Conservation (phyloP, 306 rosid genomes). For the Medicago ruthenica region DNA sequence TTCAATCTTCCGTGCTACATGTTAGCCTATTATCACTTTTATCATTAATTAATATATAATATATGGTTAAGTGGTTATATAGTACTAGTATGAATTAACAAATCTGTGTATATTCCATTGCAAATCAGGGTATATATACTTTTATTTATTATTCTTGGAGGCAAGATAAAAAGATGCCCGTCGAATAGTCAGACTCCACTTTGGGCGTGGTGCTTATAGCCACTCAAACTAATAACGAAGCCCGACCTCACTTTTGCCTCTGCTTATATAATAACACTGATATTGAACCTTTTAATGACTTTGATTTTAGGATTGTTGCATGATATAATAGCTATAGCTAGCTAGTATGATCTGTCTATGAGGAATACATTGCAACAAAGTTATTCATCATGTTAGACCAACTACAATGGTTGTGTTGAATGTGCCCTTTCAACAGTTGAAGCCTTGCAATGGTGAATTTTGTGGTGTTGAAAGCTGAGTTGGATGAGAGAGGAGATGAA, state of each 20-base stretch:
- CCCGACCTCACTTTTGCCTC: slow-evolving; percentile 28
- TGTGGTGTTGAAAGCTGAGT: no score
- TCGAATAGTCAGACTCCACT: slow-evolving; percentile 47
- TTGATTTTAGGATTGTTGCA: slow-evolving; percentile 9
- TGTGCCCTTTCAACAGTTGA: no score
- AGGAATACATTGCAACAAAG: neutral
- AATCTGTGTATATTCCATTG: neutral
- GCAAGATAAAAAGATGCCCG: slow-evolving; percentile 39
- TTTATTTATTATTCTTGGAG: slow-evolving; percentile 32
- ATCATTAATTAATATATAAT: neutral
- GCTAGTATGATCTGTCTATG: neutral
- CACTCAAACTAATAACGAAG: slow-evolving; percentile 33
- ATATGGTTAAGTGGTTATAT: slow-evolving; percentile 3
- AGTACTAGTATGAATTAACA: slow-evolving; percentile 15
- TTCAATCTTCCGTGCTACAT: neutral
- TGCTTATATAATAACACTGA: neutral
- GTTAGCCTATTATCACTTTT: neutral
- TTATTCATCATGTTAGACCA: neutral
- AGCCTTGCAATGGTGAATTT: no score
- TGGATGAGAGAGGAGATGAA: no score
- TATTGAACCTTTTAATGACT: neutral
- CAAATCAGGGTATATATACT: neutral
- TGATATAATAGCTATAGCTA: neutral
- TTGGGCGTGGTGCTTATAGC: slow-evolving; percentile 11
- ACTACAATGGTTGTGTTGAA: no score